A percentile compares a stretch with the other conserved stretches of the same genome.
These are phyloP conservation scores for Zygnema circumcarinatum DNA, from an alignment of 139 green algal species.

Conservation along the genomic window DNA sequence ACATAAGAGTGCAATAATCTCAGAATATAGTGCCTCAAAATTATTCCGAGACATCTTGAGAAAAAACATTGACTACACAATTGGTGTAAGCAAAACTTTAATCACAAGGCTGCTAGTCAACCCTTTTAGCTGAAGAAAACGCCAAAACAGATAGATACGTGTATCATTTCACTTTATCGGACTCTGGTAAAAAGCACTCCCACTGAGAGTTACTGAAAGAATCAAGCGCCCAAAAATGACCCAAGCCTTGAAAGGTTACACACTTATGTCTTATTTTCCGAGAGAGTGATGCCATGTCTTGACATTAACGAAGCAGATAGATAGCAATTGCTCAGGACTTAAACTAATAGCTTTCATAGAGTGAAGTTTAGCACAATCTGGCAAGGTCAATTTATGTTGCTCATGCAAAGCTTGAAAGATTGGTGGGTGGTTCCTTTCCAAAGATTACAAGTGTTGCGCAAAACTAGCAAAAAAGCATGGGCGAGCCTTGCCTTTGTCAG, in stretches of 20 bases:
- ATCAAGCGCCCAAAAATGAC: too few relatives aligned
- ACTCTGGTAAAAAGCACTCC: too few relatives aligned
- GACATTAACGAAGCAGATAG: slow-evolving; percentile 1
- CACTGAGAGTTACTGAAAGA: too few relatives aligned
- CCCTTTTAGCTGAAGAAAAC: not conserved
- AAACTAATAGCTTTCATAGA: not conserved
- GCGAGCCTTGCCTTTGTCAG: not conserved
- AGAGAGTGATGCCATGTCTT: not conserved
- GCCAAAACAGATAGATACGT: not conserved
- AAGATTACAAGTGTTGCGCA: too few relatives aligned
- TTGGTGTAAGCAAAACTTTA: not conserved
- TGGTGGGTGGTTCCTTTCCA: too few relatives aligned
- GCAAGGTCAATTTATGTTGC: too few relatives aligned
- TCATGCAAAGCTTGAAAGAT: too few relatives aligned
- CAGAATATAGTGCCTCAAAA: not conserved
- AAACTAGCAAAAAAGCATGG: too few relatives aligned
- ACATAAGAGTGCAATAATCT: not conserved
- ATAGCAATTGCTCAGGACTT: not conserved
- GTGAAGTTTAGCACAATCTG: too few relatives aligned
- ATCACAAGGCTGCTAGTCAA: not conserved
- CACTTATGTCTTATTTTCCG: not conserved
- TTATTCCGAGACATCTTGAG: not conserved
- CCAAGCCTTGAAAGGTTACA: not conserved
- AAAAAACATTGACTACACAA: not conserved
- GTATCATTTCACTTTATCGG: not conserved